Conservation (phyloP, 2,329 filamentous ascomycete genomes). For the Fusarium sororula region DNA sequence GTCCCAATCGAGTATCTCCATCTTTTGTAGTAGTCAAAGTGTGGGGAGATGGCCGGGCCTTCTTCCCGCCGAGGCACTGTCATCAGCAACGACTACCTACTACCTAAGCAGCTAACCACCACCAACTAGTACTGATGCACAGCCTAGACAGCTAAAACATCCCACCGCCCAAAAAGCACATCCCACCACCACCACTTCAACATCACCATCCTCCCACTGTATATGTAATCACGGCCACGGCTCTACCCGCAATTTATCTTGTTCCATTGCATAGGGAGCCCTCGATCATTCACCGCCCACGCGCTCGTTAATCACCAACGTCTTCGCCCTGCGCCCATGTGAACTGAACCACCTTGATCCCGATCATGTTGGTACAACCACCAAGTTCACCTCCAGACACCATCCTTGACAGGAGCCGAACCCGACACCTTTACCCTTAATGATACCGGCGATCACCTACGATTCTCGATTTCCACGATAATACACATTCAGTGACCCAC, state of each 20-base stretch:
- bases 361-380: slow-evolving; percentile 55
- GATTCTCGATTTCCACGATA: slow-evolving; percentile 12
- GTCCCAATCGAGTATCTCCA: not conserved
- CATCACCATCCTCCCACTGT: slow-evolving; percentile 1
- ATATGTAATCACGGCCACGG: slow-evolving; percentile 22
- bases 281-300: not conserved
- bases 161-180: slow-evolving; percentile 35
- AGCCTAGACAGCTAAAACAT: slow-evolving; percentile 19
- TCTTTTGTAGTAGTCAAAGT: not conserved
- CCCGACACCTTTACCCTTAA: slow-evolving; percentile 46
- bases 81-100: slow-evolving; percentile 13
- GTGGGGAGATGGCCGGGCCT: slow-evolving; percentile 32
- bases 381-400: slow-evolving; percentile 48
- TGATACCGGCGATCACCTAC: slow-evolving; percentile 53
- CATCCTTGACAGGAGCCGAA: slow-evolving; percentile 49
- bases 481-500: slow-evolving; percentile 10
- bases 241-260: not conserved
- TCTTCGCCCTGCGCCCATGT: slow-evolving; percentile 45
- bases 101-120: slow-evolving; percentile 6
- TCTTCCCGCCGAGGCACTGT: slow-evolving; percentile 36
- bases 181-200: slow-evolving; percentile 4
- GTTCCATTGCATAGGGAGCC: not conserved
- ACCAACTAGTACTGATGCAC: not conserved
- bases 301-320: slow-evolving; percentile 4
- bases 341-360: slow-evolving; percentile 43